Evolutionary conservation across 805 yeast species (phyloP).

Genomic region (Candida lessepsii): DNA sequence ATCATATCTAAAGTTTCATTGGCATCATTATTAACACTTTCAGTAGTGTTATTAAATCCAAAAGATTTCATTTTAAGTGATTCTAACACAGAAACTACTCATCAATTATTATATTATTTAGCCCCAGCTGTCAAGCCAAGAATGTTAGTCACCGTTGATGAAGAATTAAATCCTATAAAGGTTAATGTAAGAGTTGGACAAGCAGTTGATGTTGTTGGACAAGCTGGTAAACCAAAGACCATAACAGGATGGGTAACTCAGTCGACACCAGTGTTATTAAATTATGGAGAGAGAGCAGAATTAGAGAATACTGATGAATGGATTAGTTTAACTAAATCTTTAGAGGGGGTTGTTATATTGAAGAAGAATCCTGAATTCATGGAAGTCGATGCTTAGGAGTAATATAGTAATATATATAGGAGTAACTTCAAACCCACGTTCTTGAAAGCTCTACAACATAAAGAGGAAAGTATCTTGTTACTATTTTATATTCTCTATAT

Average conservation of each 20-base stretch:
- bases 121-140: slow-evolving; percentile 91
- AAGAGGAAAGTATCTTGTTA: no score
- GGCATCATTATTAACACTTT: slow-evolving; percentile 83
- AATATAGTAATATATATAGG: neutral
- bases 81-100: slow-evolving; percentile 47
- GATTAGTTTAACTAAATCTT: slow-evolving; percentile 70
- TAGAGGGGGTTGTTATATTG: slow-evolving; percentile 92
- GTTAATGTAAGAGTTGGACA: slow-evolving; percentile 98
- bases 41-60: slow-evolving; percentile 85
- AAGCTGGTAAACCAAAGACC: slow-evolving; percentile 98
- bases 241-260: slow-evolving; percentile 99
- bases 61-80: slow-evolving; percentile 74
- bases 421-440: no score
- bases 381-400: slow-evolving; percentile 48
- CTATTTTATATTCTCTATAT: slow-evolving; percentile 2
- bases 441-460: no score
- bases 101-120: slow-evolving; percentile 79
- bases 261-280: slow-evolving; percentile 91
- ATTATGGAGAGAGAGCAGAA: slow-evolving; percentile 95
- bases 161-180: slow-evolving; percentile 83
- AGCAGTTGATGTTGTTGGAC: slow-evolving; percentile 98
- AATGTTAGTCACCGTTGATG: slow-evolving; percentile 89
- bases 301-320: slow-evolving; percentile 88
- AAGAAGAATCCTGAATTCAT: slow-evolving; percentile 85
- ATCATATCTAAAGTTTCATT: slow-evolving; percentile 84